These are phyloP conservation scores for Tetrahymena thermophila DNA, from an alignment of 73 alveolate species.

Conservation along the genomic window DNA sequence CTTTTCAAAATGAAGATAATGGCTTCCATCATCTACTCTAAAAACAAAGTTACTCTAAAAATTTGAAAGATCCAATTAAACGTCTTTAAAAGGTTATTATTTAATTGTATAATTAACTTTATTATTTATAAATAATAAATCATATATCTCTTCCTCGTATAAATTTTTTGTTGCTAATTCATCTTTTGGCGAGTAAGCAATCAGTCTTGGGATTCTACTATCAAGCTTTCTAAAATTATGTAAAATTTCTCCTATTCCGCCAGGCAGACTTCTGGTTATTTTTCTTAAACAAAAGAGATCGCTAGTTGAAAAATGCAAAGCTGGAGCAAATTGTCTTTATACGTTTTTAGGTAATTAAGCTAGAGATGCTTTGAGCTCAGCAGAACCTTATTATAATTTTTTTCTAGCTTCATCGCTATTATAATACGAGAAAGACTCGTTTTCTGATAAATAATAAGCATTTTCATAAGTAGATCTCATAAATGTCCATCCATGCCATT, in stretches of 20 bases:
- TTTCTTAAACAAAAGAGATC: background rate
- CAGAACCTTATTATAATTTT: background rate
- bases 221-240: background rate
- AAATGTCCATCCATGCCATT: background rate
- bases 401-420: background rate
- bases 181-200: background rate
- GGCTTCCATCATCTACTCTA: background rate
- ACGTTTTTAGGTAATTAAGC: background rate
- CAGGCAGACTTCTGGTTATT: background rate
- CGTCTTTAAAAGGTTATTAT: background rate
- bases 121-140: background rate
- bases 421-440: background rate
- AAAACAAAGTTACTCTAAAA: background rate
- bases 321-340: background rate
- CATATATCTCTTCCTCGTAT: background rate
- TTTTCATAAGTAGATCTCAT: background rate
- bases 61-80: background rate
- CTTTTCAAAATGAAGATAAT: background rate
- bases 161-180: background rate
- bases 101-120: background rate
- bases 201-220: background rate
- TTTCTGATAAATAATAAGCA: background rate
- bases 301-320: background rate
- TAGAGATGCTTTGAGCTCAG: background rate
- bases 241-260: background rate